Evolutionary conservation across 257 asterid genomes (phyloP).

Genomic region (Haberlea rhodopensis): DNA sequence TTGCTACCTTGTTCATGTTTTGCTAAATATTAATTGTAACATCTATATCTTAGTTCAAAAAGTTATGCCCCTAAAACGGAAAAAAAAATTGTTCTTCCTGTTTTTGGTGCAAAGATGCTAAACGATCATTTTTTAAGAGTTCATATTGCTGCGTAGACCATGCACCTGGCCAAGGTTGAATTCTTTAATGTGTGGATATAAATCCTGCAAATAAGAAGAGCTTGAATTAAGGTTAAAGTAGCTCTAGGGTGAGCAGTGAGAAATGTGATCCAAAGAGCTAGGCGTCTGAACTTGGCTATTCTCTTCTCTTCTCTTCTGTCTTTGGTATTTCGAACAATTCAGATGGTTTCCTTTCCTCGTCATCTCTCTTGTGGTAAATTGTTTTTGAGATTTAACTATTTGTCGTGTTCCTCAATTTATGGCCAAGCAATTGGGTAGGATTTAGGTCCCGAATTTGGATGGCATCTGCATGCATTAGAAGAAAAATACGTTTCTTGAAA

Average conservation of each 20-base stretch:
- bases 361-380: no score
- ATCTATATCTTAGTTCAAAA: neutral
- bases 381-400: no score
- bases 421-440: neutral
- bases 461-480: neutral
- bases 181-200: neutral
- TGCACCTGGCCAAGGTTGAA: neutral
- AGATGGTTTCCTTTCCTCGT: neutral
- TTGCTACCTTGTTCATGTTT: no score
- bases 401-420: neutral
- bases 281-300: neutral
- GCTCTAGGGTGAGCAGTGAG: neutral
- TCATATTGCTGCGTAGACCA: neutral
- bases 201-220: neutral
- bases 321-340: neutral
- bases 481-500: neutral
- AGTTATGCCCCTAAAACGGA: no score
- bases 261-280: neutral
- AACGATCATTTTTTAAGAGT: neutral
- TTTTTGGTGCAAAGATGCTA: conserved; percentile 5
- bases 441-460: neutral
- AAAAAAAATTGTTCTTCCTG: neutral
- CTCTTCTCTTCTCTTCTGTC: neutral
- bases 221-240: neutral
- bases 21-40: neutral